Evolutionary conservation across 2,329 filamentous ascomycete genomes (phyloP).

Genomic region (Apiospora sp.): DNA sequence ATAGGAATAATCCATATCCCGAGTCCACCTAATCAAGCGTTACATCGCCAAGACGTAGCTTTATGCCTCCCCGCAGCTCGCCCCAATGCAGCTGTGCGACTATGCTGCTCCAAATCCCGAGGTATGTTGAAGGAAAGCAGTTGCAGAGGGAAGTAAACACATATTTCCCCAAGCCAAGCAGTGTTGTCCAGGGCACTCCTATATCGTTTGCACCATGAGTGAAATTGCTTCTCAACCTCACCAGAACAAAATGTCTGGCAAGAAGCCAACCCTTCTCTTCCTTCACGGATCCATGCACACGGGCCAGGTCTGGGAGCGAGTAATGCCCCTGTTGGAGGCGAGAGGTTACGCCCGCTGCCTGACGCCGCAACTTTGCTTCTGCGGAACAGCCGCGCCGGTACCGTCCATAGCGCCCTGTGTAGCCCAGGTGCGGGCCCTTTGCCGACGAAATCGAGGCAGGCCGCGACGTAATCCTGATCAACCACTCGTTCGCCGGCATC

Average conservation of each 20-base stretch:
- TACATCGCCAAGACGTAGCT: not conserved
- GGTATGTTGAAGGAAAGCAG: not conserved
- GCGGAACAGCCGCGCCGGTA: not conserved
- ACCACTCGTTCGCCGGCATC: not conserved
- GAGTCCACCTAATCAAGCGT: not conserved
- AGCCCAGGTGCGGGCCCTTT: not conserved
- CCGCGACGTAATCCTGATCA: not conserved
- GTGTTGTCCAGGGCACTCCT: not conserved
- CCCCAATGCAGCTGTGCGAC: not conserved
- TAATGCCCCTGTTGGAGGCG: not conserved
- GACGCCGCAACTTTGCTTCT: not conserved
- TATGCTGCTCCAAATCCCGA: not conserved
- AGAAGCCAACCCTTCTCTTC: not conserved
- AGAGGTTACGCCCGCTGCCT: not conserved
- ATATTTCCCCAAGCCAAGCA: not conserved
- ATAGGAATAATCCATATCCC: not conserved
- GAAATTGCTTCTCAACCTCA: not conserved
- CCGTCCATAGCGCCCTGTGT: slow-evolving; percentile 2
- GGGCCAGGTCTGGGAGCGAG: not conserved
- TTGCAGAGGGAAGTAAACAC: not conserved
- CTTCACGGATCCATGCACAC: slow-evolving; percentile 1
- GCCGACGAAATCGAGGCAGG: not conserved
- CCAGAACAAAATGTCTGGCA: not conserved
- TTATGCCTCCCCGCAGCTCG: not conserved
- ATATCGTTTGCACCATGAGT: not conserved